Conservation (phyloP, 192 early-diverging fungal genomes). For the Diversispora eburnea region DNA sequence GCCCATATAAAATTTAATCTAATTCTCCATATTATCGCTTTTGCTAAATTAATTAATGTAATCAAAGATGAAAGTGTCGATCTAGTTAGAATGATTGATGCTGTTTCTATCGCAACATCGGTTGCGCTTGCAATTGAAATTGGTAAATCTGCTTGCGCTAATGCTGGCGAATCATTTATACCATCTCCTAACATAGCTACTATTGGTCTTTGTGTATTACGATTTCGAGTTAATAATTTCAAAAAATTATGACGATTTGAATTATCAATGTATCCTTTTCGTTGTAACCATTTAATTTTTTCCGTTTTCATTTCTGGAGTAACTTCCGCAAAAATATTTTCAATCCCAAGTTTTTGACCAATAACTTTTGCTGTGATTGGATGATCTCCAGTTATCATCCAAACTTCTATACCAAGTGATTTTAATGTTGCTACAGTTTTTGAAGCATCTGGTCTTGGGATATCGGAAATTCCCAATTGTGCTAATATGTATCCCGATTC, state of each 20-base stretch:
- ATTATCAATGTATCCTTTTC: constrained; percentile 17
- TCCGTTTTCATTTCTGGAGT: constrained; percentile 70
- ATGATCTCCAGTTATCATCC: constrained; percentile 82
- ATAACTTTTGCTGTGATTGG: constrained; percentile 58
- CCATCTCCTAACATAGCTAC: constrained; percentile 96
- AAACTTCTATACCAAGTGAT: constrained; percentile 57
- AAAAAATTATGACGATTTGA: constrained; percentile 7
- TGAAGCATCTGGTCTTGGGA: constrained; percentile 54
- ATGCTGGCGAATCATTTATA: constrained; percentile 90
- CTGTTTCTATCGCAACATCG: constrained; percentile 87
- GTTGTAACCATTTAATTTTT: constrained; percentile 57
- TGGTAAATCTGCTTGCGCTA: constrained; percentile 86
- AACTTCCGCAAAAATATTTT: constrained; percentile 61
- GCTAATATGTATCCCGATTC: constrained; percentile 45
- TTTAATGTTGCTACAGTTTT: constrained; percentile 49
- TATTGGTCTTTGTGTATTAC: constrained; percentile 37
- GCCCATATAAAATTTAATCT: constrained; percentile 88
- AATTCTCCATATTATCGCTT: constrained; percentile 73
- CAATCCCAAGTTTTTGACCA: constrained; percentile 63
- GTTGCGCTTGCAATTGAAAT: constrained; percentile 89
- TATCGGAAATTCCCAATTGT: constrained; percentile 63
- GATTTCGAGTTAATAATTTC: constrained; percentile 19
- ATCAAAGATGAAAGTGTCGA: constrained; percentile 74
- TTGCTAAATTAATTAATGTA: constrained; percentile 73
- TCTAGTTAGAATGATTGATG: constrained; percentile 77